Evolutionary conservation across 805 yeast genomes (phyloP), one percentile per base, ranked within the genome.

Genomic region (Zygosaccharomyces kombuchaensis): DNA sequence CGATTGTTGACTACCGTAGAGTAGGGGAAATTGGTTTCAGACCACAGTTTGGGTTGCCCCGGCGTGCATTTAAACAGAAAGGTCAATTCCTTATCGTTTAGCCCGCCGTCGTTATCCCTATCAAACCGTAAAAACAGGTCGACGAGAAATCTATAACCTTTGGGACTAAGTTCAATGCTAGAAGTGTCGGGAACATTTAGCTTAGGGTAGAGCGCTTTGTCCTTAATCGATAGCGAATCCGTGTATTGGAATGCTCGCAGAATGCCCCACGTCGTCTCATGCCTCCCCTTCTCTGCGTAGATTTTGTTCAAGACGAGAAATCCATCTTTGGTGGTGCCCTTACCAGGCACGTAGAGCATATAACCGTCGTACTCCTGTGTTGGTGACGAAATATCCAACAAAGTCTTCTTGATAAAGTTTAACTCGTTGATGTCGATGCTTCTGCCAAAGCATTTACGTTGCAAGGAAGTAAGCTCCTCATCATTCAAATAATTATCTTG

Each of bases 231-330:
- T 4, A 93, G 70, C 0, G 97, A 89, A 59, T 93, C 93, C 0
- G 98, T 91, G 59, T 93, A 93, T 59, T 87, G 86, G 63, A 87
- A 93, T 0, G 89, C 77, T 43, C 99, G 66, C 21, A 93, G 63
- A 16, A 93, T 87, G 0, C 96, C 96, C 99, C 99, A 93, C 0
- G 88, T 84, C 0, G 98, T 93, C 62, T 93, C 99, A 63, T 93
- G 98, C 26, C 98, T 72, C 0, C 99, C 99, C 30, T 79, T 78
- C 54, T 88, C 95, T 1, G 95, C 95, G 62, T 85, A 93, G 21
- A 87, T 66, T 58, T 83, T 85, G 65, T 87, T 89, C 43, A 93
- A 69, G 0, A 80, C 68, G 2, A 93, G 66, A 58, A 93, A 93
- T 0, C 95, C 98, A 37, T 77, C 79, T 42, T 74, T 76, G 0